Percentiles rank a stretch among this genome's conserved stretches.
Evolutionary conservation across 768 basidiomycete genomes (phyloP).

Genomic region (Naematelia aurantialba): DNA sequence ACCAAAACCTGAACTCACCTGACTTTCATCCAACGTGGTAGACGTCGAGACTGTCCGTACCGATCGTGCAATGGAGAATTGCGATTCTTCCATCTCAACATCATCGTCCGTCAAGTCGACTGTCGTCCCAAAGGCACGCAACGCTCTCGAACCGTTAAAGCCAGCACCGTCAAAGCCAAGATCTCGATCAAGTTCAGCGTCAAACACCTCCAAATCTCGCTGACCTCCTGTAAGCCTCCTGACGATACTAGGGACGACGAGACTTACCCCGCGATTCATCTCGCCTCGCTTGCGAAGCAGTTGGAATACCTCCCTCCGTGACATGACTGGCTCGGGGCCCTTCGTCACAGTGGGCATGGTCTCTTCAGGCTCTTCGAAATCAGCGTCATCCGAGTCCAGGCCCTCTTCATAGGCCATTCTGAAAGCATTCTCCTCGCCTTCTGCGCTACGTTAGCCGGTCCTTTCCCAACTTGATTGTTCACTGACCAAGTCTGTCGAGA

Average conservation of each 20-base stretch:
- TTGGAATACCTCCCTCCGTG: constrained; percentile 7
- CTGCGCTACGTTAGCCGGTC: background rate
- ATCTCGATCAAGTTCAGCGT: constrained; percentile 2
- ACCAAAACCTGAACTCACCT: background rate
- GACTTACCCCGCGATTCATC: constrained; percentile 21
- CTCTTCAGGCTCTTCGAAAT: constrained; percentile 18
- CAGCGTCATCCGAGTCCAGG: constrained; percentile 21
- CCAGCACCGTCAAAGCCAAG: constrained; percentile 8
- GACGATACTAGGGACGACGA: background rate
- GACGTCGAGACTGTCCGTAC: background rate
- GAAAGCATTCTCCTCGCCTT: constrained; percentile 33
- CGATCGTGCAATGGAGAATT: constrained; percentile 8
- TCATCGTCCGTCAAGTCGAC: constrained; percentile 11
- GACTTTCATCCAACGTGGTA: background rate
- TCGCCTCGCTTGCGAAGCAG: constrained; percentile 15
- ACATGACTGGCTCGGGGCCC: background rate
- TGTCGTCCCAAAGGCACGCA: background rate
- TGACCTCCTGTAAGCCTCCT: too few relatives aligned
- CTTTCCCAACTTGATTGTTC: too few relatives aligned
- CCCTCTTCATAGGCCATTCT: constrained; percentile 18
- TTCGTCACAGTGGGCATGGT: constrained; percentile 1
- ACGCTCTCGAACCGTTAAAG: background rate
- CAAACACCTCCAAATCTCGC: background rate
- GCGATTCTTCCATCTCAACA: constrained; percentile 12
- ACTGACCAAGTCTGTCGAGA: constrained; percentile 31